Evolutionary conservation across 495 filamentous ascomycete species (phyloP), one percentile per base, ranked within the genome.

Genomic region (Hypoxylon subgilvum): DNA sequence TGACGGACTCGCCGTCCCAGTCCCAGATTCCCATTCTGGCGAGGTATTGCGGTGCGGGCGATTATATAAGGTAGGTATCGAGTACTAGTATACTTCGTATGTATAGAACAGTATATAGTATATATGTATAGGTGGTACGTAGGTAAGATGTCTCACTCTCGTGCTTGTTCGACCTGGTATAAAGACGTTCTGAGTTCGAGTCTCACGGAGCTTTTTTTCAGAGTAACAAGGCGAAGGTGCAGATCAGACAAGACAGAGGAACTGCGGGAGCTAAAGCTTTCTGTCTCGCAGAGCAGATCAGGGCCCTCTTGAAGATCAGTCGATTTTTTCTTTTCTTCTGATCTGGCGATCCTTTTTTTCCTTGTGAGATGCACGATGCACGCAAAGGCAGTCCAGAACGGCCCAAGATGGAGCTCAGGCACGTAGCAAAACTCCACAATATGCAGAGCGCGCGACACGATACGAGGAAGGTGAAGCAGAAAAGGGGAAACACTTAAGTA

Each of bases 21-120:
- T 76, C 74, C 59, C 76, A 68, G 49, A 76, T 45, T 30, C 76
- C 76, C 76, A 78, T 78, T 8, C 1, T 60, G 12, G 19, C 2
- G 45, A 13, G 14, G 10, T 7, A n/a, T 45, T 17, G 22, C 4
- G 21, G 19, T 36, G 17, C 2, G n/a, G n/a, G n/a, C n/a, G n/a
- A n/a, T n/a, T 38, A 38, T 31, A 38, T 30, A n/a, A n/a, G n/a
- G 51, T 35, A 53, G 40, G 31, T 50, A 45, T 14, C 14, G 10
- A 22, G 38, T 52, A 44, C 12, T 7, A n/a, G 3, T 6, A n/a
- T n/a, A n/a, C n/a, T n/a, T n/a, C n/a, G 31, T 28, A 39, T 40
- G 28, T 55, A 51, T 41, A 27, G 25, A 27, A 31, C 39, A 46
- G 40, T 28, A 36, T 13, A 22, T 45, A 50, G 23, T 43, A 39